phyloP scores from a whole-genome alignment of 495 filamentous ascomycete genomes.

The Filosporella fistucella region DNA sequence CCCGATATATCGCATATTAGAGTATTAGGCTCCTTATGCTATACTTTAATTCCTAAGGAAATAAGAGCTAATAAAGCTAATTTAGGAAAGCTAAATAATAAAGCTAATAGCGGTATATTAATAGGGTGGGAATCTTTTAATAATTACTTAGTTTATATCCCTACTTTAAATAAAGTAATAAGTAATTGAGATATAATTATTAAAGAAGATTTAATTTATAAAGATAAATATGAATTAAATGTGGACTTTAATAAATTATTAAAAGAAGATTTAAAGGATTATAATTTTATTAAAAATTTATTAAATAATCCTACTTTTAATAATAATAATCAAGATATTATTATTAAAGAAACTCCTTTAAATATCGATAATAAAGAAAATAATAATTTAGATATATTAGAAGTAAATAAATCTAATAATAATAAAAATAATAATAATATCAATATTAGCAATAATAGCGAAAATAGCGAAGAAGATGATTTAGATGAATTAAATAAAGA shows the following conservation, averaged over 20 bases:
- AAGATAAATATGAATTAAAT: constrained; percentile 6
- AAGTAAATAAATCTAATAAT: background rate
- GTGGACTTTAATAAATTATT: constrained; percentile 5
- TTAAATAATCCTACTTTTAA: background rate
- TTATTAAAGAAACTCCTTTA: background rate
- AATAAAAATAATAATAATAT: background rate
- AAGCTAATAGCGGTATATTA: constrained; percentile 7
- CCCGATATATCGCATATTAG: constrained; percentile 5
- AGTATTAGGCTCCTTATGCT: constrained; percentile 9
- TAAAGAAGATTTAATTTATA: constrained; percentile 12
- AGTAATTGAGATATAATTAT: constrained; percentile 9
- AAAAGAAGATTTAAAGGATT: background rate
- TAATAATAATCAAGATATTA: background rate
- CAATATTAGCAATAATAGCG: background rate
- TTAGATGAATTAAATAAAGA: background rate
- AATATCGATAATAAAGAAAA: background rate
- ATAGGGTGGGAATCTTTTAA: constrained; percentile 8
- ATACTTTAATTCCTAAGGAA: background rate
- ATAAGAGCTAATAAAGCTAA: constrained; percentile 4
- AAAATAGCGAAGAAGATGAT: background rate
- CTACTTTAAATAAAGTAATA: constrained; percentile 5
- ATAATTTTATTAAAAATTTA: background rate
- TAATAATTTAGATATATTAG: constrained; percentile 1
- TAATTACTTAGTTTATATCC: constrained; percentile 12
- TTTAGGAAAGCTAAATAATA: constrained; percentile 4